Percentiles rank a stretch among this genome's conserved stretches.
These are phyloP conservation scores for Epichloe amarillans DNA, from an alignment of 2,329 filamentous ascomycete genomes.

Conservation along the genomic window DNA sequence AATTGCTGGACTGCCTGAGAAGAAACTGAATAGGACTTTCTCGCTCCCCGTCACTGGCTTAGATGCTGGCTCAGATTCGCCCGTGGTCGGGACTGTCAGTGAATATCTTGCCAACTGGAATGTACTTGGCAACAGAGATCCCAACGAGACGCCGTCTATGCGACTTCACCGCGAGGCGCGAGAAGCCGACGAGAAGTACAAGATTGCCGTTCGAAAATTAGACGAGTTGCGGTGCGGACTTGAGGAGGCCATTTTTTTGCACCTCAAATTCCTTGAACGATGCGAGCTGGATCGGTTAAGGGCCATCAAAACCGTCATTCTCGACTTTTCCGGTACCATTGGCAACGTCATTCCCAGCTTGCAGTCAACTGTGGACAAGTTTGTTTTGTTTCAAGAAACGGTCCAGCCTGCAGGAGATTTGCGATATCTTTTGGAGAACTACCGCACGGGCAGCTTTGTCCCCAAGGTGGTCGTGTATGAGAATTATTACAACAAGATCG, in stretches of 20 bases:
- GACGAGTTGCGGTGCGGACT: constrained; percentile 85
- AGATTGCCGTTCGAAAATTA: constrained; percentile 69
- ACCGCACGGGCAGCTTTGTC: constrained; percentile 84
- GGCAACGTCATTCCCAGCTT: constrained; percentile 96
- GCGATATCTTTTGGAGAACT: constrained; percentile 90
- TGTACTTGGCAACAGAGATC: constrained; percentile 65
- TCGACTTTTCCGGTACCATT: constrained; percentile 94
- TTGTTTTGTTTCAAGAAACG: constrained; percentile 98
- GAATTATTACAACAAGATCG: constrained; percentile 97
- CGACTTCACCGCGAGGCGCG: constrained; percentile 76
- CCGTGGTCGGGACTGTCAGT: constrained; percentile 66
- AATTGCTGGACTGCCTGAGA: constrained; percentile 75
- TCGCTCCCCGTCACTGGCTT: constrained; percentile 52
- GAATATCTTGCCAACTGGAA: constrained; percentile 92
- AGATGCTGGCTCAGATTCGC: constrained; percentile 48
- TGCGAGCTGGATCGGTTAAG: constrained; percentile 93
- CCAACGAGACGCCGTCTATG: constrained; percentile 86
- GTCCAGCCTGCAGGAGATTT: constrained; percentile 88
- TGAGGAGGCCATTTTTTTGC: constrained; percentile 88
- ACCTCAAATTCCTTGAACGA: constrained; percentile 91
- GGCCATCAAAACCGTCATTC: constrained; percentile 93
- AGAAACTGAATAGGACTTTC: constrained; percentile 68
- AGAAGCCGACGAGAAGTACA: constrained; percentile 90
- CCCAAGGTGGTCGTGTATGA: constrained; percentile 89
- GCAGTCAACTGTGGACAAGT: constrained; percentile 91